Percentiles rank a stretch among this genome's conserved stretches.
Evolutionary conservation across 805 yeast species (phyloP).

Genomic region (Wickerhamomyces kurtzmanii): DNA sequence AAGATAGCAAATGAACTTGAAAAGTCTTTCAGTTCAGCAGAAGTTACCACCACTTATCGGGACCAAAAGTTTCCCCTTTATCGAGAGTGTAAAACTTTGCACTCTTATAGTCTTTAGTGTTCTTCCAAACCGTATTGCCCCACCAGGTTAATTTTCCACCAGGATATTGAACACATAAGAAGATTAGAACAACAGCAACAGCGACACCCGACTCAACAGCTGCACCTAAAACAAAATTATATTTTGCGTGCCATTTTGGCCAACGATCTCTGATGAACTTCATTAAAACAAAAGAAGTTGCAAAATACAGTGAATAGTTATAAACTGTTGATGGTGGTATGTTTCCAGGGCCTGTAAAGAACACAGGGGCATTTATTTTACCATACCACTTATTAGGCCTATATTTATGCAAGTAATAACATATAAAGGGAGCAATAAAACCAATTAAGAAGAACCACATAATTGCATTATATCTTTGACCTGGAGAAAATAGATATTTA

Average conservation of each 20-base stretch:
- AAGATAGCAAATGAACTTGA: too few species aligned
- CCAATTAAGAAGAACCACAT: conserved; percentile 51
- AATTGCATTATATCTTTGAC: conserved; percentile 43
- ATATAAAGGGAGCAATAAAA: conserved; percentile 25
- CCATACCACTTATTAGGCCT: conserved; percentile 21
- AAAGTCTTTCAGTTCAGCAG: too few species aligned
- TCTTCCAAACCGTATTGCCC: conserved; percentile 47
- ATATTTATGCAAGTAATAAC: conserved; percentile 18
- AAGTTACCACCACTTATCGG: conserved; percentile 39
- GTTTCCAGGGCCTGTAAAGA: conserved; percentile 47
- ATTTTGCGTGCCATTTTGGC: conserved; percentile 52
- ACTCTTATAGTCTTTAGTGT: conserved; percentile 23
- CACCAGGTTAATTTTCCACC: conserved; percentile 46
- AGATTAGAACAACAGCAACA: conserved; percentile 43
- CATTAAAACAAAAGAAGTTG: conserved; percentile 33
- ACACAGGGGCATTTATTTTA: conserved; percentile 50
- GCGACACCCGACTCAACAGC: conserved; percentile 62
- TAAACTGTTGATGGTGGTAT: conserved; percentile 73
- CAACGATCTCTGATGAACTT: conserved; percentile 34
- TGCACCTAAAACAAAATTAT: conserved; percentile 49
- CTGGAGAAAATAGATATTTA: conserved; percentile 38
- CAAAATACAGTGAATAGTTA: conserved; percentile 47
- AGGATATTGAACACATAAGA: conserved; percentile 39
- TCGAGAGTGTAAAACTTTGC: conserved; percentile 22
- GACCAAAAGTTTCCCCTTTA: conserved; percentile 40